These are phyloP conservation scores for Fusarium sp. DNA, from an alignment of 2,329 filamentous ascomycete species.

Conservation along the genomic window DNA sequence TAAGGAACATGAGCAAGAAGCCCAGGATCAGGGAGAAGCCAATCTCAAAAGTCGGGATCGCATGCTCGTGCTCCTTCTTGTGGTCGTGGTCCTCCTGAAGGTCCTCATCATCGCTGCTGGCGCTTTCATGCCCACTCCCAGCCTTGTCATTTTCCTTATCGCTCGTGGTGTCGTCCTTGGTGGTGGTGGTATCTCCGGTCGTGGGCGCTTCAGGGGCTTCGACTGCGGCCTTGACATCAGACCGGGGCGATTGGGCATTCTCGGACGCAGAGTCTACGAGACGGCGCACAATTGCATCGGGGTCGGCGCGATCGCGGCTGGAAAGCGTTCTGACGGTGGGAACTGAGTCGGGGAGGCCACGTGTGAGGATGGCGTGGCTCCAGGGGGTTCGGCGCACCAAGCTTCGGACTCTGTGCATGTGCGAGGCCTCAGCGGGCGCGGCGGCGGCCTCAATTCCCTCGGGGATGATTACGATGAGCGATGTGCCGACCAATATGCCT, in stretches of 20 bases:
- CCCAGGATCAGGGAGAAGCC: slow-evolving; percentile 88
- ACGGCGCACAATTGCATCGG: slow-evolving; percentile 28
- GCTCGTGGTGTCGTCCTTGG: slow-evolving; percentile 5
- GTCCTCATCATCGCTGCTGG: slow-evolving; percentile 47
- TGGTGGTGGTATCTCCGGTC: slow-evolving; percentile 7
- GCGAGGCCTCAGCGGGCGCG: slow-evolving; percentile 57
- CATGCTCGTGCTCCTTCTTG: slow-evolving; percentile 48
- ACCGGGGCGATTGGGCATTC: slow-evolving; percentile 17
- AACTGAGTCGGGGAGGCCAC: slow-evolving; percentile 39
- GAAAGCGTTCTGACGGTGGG: slow-evolving; percentile 28
- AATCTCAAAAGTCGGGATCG: slow-evolving; percentile 77
- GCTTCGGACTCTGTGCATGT: slow-evolving; percentile 50
- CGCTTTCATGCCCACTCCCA: slow-evolving; percentile 25
- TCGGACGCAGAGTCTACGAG: slow-evolving; percentile 9
- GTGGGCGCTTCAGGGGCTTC: slow-evolving; percentile 28
- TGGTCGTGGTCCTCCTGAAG: slow-evolving; percentile 46
- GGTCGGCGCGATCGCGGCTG: slow-evolving; percentile 19
- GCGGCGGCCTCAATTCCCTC: slow-evolving; percentile 95
- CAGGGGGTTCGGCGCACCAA: slow-evolving; percentile 48
- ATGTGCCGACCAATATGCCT: slow-evolving; percentile 93
- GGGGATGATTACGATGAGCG: slow-evolving; percentile 95
- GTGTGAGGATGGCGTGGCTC: slow-evolving; percentile 39
- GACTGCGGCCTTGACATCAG: slow-evolving; percentile 23
- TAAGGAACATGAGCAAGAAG: slow-evolving; percentile 96
- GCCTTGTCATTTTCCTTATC: slow-evolving; percentile 16